Evolutionary conservation across 106 monocot genomes (phyloP), one percentile per base, ranked within the genome.

Genomic region (Dendrobium officinale): DNA sequence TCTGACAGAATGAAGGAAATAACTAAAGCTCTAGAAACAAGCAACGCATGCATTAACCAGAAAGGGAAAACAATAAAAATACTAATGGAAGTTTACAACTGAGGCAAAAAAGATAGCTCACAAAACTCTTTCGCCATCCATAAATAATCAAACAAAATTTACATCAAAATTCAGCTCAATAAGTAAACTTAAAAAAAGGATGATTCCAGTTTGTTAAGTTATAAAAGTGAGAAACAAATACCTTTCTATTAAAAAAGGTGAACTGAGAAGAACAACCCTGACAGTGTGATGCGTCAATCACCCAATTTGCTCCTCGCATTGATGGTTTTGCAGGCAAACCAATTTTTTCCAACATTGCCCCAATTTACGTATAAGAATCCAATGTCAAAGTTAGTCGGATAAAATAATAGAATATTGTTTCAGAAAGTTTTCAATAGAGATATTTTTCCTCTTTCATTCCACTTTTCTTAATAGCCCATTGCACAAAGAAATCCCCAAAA

Each of bases 191-290:
- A 43, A 43, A 7, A 74, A 74, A 74, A 7, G 74, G 6, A 43
- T 74, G 33, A 74, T 74, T 42, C 41, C 20, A 74, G 4, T 19
- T 42, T 74, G 13, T 19, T 41, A 15, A 74, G 19, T 42, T 4
- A 42, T 1, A 2, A 41, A 74, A 43, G 15, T 43, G 72, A 74
- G n/a, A 74, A 18, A 20, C 33, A 20, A 74, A 3, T 74, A 93
- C 96, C 92, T 98, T 98, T 29, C 98, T 77, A 86, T 89, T 92
- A 82, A 98, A 83, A 79, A 96, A 98, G 26, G 98, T 87, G 84
- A 98, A 95, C 70, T 92, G 98, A 54, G 85, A 86, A 55, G 89
- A 85, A 75, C 98, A 98, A 18, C 92, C 95, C 80, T 98, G 98
- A 81, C 98, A 98, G 75, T 95, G 94, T 42, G 94, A 88, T 48